phyloP scores from a whole-genome alignment of 495 filamentous ascomycete species.

The Aspergillus steynii region DNA sequence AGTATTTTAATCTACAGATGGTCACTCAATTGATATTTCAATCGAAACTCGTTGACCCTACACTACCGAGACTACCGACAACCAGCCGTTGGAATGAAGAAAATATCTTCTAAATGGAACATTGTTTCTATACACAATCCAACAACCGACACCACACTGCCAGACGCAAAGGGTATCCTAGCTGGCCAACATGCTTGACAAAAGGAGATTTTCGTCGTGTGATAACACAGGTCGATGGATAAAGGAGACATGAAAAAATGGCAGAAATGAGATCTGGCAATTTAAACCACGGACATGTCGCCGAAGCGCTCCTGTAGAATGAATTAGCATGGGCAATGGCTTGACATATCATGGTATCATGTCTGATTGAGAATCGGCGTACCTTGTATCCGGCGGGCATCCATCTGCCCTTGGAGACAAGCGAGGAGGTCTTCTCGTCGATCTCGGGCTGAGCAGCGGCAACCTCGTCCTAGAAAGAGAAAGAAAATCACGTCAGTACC shows the following conservation, averaged over 20 bases:
- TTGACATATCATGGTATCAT: neutral
- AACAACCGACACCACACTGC: constrained; percentile 29
- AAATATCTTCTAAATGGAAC: constrained; percentile 38
- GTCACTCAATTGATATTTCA: too few species aligned
- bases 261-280: constrained; percentile 25
- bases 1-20: too few species aligned
- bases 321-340: constrained; percentile 2
- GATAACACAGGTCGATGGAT: constrained; percentile 38
- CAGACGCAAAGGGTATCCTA: constrained; percentile 25
- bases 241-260: constrained; percentile 28
- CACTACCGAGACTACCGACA: neutral
- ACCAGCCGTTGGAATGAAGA: neutral
- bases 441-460: constrained; percentile 89
- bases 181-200: constrained; percentile 35
- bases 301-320: constrained; percentile 88
- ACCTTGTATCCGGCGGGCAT: constrained; percentile 97
- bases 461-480: constrained; percentile 79
- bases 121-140: constrained; percentile 51
- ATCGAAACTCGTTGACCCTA: neutral
- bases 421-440: constrained; percentile 86
- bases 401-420: constrained; percentile 98
- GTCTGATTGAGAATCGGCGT: constrained; percentile 20
- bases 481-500: constrained; percentile 18
- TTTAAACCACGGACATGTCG: constrained; percentile 88
- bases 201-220: constrained; percentile 35